A percentile compares a stretch with the other conserved stretches of the same genome.
Evolutionary conservation across 179 eudicot species (phyloP).

Genomic region (Carnegiea gigantea): DNA sequence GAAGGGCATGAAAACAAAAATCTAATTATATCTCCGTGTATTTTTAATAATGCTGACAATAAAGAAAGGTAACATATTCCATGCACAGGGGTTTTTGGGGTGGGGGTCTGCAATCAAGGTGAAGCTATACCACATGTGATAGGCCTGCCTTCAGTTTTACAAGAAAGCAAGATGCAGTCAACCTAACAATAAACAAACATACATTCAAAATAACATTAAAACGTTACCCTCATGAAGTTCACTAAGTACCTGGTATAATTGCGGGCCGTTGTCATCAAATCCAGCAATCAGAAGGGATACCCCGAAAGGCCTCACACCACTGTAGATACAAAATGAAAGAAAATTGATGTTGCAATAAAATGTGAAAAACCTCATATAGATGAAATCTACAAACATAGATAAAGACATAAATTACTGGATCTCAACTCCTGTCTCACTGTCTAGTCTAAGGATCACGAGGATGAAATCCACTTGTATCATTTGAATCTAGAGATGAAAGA

Average conservation of each 20-base stretch:
- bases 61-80: no score
- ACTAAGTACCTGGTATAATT: constrained; percentile 77
- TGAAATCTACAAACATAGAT: no score
- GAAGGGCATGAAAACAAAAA: no score
- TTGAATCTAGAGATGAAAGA: neutral
- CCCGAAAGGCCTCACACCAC: constrained; percentile 98
- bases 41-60: no score
- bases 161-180: neutral
- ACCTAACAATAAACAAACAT: neutral
- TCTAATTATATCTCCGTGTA: no score
- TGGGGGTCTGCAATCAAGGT: no score
- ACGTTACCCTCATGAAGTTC: neutral
- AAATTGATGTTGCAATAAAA: neutral
- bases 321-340: constrained; percentile 14
- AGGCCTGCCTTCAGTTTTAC: no score
- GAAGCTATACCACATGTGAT: no score
- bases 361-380: neutral
- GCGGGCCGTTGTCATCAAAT: constrained; percentile 96
- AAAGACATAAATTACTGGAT: neutral
- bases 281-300: constrained; percentile 97
- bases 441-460: neutral
- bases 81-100: no score
- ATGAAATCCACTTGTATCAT: neutral
- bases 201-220: neutral
- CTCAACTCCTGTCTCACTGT: neutral